A percentile compares a stretch with the other conserved stretches of the same genome.
These are phyloP conservation scores for Logfia minima DNA, from an alignment of 129 eudicot genomes.

Conservation along the genomic window DNA sequence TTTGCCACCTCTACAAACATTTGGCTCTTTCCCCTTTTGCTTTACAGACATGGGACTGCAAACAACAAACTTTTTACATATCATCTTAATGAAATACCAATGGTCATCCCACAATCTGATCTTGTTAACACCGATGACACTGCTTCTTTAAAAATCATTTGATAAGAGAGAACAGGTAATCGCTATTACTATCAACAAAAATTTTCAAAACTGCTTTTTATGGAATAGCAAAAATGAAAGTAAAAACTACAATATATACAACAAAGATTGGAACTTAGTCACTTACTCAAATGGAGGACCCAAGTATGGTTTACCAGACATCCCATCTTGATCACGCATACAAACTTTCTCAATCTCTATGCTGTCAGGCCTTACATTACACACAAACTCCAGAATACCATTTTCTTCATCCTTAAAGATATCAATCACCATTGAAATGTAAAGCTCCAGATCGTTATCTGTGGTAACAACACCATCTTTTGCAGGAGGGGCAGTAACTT, in stretches of 20 bases:
- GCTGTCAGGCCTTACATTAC: conserved; percentile 85
- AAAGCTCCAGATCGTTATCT: conserved; percentile 55
- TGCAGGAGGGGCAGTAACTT: conserved; percentile 50
- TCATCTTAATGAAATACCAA: too few species aligned
- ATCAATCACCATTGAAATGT: conserved; percentile 59
- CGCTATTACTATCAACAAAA: not conserved
- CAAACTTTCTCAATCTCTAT: conserved; percentile 63
- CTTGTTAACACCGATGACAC: not conserved
- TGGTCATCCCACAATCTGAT: not conserved
- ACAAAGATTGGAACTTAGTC: conserved; percentile 44
- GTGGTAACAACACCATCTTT: conserved; percentile 41
- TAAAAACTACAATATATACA: not conserved
- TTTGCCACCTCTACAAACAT: too few species aligned
- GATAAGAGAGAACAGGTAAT: not conserved
- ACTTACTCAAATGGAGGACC: conserved; percentile 82
- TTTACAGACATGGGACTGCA: too few species aligned
- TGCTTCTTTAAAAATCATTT: not conserved
- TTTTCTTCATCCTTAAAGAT: conserved; percentile 55
- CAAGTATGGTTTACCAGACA: conserved; percentile 53
- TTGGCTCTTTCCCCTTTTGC: too few species aligned
- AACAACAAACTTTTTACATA: too few species aligned
- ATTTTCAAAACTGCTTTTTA: not conserved
- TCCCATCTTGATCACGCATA: conserved; percentile 48
- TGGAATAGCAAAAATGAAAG: not conserved
- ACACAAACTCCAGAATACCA: conserved; percentile 65